Evolutionary conservation across 2,329 filamentous ascomycete genomes (phyloP).

Genomic region (Cercospora beticola): DNA sequence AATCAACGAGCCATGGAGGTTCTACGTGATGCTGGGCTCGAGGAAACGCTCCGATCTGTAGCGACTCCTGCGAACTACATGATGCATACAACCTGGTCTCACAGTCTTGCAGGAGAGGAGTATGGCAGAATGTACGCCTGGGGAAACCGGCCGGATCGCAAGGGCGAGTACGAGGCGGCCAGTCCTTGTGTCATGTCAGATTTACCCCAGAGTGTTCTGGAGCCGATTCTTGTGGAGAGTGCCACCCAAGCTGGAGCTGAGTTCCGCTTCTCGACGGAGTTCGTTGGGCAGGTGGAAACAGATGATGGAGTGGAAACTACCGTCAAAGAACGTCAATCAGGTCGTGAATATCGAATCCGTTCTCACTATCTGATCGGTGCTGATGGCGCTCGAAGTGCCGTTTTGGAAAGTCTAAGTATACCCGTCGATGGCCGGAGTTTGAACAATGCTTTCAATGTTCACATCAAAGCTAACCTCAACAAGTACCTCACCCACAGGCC

Average conservation of each 20-base stretch:
- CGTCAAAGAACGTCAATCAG: conserved; percentile 42
- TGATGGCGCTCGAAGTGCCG: neutral
- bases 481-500: conserved; percentile 48
- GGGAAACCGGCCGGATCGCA: conserved; percentile 39
- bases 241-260: conserved; percentile 24
- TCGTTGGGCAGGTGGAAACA: conserved; percentile 33
- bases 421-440: conserved; percentile 44
- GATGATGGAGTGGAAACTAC: conserved; percentile 33
- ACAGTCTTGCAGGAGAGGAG: conserved; percentile 41
- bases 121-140: conserved; percentile 41
- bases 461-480: conserved; percentile 50
- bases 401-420: conserved; percentile 41
- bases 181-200: conserved; percentile 40
- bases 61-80: conserved; percentile 30
- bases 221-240: conserved; percentile 39
- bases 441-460: conserved; percentile 44
- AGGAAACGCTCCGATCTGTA: neutral
- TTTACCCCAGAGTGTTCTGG: conserved; percentile 40
- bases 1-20: conserved; percentile 52
- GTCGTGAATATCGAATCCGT: neutral
- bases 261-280: conserved; percentile 37
- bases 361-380: neutral
- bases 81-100: conserved; percentile 41
- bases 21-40: conserved; percentile 40
- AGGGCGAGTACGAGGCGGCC: conserved; percentile 39